Evolutionary conservation across 1,139 yeast genomes (phyloP).

Genomic region (Yueomyces sp.): DNA sequence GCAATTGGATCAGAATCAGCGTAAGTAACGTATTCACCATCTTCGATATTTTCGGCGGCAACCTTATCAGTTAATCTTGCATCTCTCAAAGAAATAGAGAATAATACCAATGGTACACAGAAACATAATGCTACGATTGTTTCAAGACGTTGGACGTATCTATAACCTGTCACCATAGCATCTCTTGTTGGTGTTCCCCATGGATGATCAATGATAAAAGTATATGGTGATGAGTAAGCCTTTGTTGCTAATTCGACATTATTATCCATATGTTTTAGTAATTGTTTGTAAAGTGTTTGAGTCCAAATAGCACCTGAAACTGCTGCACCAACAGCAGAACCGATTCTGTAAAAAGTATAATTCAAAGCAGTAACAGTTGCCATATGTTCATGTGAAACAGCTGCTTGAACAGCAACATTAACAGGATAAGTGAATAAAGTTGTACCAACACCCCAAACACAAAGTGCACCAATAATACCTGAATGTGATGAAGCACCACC

Average conservation of each 20-base stretch:
- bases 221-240: constrained; percentile 45
- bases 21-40: constrained; percentile 28
- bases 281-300: constrained; percentile 28
- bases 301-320: constrained; percentile 61
- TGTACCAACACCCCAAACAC: constrained; percentile 61
- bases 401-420: constrained; percentile 51
- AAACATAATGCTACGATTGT: constrained; percentile 46
- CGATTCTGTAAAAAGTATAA: constrained; percentile 44
- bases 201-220: constrained; percentile 32
- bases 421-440: constrained; percentile 59
- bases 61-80: constrained; percentile 29
- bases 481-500: constrained; percentile 36
- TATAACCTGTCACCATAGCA: constrained; percentile 46
- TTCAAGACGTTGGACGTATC: constrained; percentile 44
- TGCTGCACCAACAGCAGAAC: constrained; percentile 37
- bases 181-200: constrained; percentile 53
- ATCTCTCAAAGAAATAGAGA: constrained; percentile 43
- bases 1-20: constrained; percentile 30
- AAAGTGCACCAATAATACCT: constrained; percentile 57
- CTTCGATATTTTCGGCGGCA: constrained; percentile 25
- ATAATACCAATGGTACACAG: constrained; percentile 38
- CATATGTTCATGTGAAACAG: constrained; percentile 51
- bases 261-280: constrained; percentile 16
- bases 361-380: constrained; percentile 48
- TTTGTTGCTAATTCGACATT: constrained; percentile 27